These are phyloP conservation scores for Aureobasidium sp. DNA, from an alignment of 2,329 filamentous ascomycete species.

Conservation along the genomic window DNA sequence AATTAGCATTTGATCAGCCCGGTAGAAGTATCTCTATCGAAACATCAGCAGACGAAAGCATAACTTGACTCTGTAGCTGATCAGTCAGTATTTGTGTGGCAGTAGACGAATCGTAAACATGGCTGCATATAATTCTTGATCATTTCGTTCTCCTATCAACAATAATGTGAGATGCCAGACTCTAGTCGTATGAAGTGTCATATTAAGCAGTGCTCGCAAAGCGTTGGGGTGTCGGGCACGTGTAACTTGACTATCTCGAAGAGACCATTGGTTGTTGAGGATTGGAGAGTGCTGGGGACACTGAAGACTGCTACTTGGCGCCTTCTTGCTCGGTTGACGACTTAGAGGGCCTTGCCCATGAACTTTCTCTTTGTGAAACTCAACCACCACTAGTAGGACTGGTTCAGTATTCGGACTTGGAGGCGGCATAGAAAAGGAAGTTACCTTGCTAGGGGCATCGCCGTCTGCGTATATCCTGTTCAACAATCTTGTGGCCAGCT, in stretches of 20 bases:
- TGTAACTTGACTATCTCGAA: background rate
- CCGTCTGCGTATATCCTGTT: conserved; percentile 78
- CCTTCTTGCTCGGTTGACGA: background rate
- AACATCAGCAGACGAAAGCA: background rate
- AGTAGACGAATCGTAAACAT: background rate
- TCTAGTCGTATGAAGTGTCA: background rate
- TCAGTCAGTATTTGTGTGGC: background rate
- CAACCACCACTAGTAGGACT: conserved; percentile 79
- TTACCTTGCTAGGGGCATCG: conserved; percentile 54
- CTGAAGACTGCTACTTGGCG: conserved; percentile 1
- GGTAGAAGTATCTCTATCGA: background rate
- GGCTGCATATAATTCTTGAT: background rate
- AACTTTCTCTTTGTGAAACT: conserved; percentile 99
- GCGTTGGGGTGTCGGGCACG: background rate
- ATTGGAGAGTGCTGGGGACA: background rate
- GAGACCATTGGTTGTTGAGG: background rate
- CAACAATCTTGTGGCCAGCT: conserved; percentile 74
- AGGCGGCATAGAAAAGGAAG: conserved; percentile 3
- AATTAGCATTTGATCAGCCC: too few species aligned
- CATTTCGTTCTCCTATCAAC: background rate
- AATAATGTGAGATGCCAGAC: background rate
- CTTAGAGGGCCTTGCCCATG: conserved; percentile 70
- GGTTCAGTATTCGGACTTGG: conserved; percentile 19
- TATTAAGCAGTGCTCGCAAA: background rate
- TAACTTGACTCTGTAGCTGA: background rate